Evolutionary conservation across 192 early-diverging fungal species (phyloP).

Genomic region (Chytriomyces sp.): DNA sequence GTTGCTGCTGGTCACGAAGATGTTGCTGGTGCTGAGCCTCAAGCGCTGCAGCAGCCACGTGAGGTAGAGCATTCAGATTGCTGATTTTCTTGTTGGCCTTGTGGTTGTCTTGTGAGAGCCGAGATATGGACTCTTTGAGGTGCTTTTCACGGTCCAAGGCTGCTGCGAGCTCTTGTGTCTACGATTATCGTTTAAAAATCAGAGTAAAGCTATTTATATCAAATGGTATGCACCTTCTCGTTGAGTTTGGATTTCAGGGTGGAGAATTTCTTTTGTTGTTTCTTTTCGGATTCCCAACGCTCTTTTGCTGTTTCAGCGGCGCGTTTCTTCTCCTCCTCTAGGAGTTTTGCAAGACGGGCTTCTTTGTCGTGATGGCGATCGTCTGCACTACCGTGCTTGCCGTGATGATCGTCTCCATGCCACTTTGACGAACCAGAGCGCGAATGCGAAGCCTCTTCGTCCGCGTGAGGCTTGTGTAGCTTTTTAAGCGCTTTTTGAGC

Average conservation of each 20-base stretch:
- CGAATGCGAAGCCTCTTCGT: slow-evolving; percentile 3
- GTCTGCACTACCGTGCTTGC: background rate
- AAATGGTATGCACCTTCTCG: slow-evolving; percentile 23
- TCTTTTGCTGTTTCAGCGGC: slow-evolving; percentile 19
- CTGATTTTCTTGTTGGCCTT: slow-evolving; percentile 1
- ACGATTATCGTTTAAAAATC: background rate
- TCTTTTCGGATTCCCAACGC: slow-evolving; percentile 46
- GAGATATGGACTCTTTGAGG: slow-evolving; percentile 17
- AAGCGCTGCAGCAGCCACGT: background rate
- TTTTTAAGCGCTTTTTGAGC: slow-evolving; percentile 16
- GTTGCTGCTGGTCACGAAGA: slow-evolving; percentile 4
- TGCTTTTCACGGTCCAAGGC: background rate
- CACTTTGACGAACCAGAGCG: background rate
- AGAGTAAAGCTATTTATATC: background rate
- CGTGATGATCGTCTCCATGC: background rate
- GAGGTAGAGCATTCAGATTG: background rate
- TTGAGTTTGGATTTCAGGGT: slow-evolving; percentile 37
- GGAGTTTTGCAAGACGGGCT: slow-evolving; percentile 5
- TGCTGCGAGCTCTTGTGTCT: slow-evolving; percentile 8
- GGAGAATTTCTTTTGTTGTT: slow-evolving; percentile 30
- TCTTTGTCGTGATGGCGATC: no score
- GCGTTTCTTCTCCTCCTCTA: slow-evolving; percentile 18
- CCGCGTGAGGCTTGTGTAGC: background rate
- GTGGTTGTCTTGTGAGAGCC: slow-evolving; percentile 1
- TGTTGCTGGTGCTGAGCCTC: slow-evolving; percentile 13